A percentile compares a stretch with the other conserved stretches of the same genome.
Conservation (phyloP, 306 rosid genomes). For the Rubus parviflorus region DNA sequence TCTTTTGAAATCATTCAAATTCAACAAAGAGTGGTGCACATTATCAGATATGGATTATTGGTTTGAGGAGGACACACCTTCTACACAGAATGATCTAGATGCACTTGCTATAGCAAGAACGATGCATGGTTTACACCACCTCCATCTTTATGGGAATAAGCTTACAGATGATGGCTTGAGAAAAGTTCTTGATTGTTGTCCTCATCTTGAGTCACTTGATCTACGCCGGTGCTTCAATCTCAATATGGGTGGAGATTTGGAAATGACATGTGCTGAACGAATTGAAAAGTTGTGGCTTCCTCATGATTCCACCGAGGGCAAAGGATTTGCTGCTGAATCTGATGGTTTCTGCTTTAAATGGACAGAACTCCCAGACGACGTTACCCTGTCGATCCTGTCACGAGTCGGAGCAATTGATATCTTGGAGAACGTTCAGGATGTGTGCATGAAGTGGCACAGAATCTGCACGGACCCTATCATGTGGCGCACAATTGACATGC, state of each 20-base stretch:
- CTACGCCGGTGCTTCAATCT: constrained; percentile 52
- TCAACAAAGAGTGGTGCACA: neutral
- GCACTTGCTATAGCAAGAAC: constrained; percentile 44
- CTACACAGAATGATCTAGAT: constrained; percentile 18
- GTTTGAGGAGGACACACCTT: neutral
- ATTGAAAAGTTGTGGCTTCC: constrained; percentile 51
- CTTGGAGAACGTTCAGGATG: constrained; percentile 36
- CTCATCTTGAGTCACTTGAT: constrained; percentile 66
- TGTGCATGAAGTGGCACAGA: constrained; percentile 51
- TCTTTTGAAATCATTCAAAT: neutral
- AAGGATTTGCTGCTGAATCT: neutral
- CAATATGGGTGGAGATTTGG: constrained; percentile 36
- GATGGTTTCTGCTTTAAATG: constrained; percentile 23
- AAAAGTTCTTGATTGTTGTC: constrained; percentile 66
- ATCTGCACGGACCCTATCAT: constrained; percentile 46
- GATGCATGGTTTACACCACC: constrained; percentile 49
- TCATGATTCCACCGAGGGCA: constrained; percentile 30
- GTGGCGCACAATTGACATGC: constrained; percentile 52
- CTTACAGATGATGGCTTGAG: constrained; percentile 54
- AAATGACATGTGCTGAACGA: constrained; percentile 40
- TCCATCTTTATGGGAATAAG: constrained; percentile 58
- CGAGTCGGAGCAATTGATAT: constrained; percentile 46
- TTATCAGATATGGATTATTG: neutral
- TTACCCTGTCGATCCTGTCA: constrained; percentile 36
- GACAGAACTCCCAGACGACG: constrained; percentile 51